phyloP scores from a whole-genome alignment of 179 eudicot species.

The Pouteria campechiana region DNA sequence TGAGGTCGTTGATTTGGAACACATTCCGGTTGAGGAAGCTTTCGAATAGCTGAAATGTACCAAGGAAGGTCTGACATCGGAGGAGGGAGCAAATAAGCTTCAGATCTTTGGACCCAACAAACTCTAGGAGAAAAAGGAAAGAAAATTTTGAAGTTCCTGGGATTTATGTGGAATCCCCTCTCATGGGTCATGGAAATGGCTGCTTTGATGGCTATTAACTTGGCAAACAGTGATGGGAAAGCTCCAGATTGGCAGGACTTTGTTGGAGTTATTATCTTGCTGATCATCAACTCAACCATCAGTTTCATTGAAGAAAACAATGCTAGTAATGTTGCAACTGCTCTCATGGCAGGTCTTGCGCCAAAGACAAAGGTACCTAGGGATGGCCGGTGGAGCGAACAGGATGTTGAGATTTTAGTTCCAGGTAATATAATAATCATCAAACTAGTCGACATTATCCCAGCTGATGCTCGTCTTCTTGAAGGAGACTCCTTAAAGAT shows the following conservation, averaged over 20 bases:
- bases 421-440: conserved; percentile 86
- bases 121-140: conserved; percentile 72
- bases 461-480: conserved; percentile 86
- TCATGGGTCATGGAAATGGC: conserved; percentile 96
- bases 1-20: conserved; percentile 63
- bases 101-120: conserved; percentile 68
- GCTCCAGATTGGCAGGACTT: conserved; percentile 91
- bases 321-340: conserved; percentile 91
- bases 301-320: conserved; percentile 87
- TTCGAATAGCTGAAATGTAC: conserved; percentile 50
- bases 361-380: conserved; percentile 87
- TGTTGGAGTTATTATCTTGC: conserved; percentile 66
- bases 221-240: conserved; percentile 83
- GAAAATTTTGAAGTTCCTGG: conserved; percentile 52
- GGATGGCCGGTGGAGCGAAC: conserved; percentile 77
- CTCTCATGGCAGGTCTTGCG: conserved; percentile 92
- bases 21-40: conserved; percentile 65
- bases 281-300: conserved; percentile 82
- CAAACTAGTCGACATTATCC: conserved; percentile 78
- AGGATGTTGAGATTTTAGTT: conserved; percentile 69
- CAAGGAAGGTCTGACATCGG: conserved; percentile 51
- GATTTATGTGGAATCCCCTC: conserved; percentile 96
- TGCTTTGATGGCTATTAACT: conserved; percentile 79
- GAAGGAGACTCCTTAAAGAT: conserved; percentile 86
- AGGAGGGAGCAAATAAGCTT: conserved; percentile 56